Conservation (phyloP, 75 land plant genomes). For the Gnetum montanum region DNA sequence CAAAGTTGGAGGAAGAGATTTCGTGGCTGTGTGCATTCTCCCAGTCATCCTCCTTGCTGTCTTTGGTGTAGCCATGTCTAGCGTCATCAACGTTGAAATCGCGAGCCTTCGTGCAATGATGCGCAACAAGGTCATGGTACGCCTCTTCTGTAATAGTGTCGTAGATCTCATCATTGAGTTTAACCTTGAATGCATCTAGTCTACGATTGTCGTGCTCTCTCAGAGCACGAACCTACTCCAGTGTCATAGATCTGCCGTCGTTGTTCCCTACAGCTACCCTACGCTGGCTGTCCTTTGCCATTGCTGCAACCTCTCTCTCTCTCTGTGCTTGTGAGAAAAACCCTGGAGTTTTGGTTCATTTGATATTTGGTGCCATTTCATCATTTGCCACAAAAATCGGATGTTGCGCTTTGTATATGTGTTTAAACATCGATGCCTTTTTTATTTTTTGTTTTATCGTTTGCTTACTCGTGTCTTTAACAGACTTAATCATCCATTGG, state of each 20-base stretch:
- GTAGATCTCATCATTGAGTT: constrained; percentile 76
- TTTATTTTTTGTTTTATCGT: too few species aligned
- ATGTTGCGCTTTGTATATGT: too few species aligned
- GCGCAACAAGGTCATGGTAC: constrained; percentile 61
- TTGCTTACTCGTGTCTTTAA: too few species aligned
- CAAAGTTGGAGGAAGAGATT: constrained; percentile 22
- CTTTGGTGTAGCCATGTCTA: constrained; percentile 75
- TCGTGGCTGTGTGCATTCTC: constrained; percentile 25
- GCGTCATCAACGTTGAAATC: constrained; percentile 79
- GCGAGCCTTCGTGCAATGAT: constrained; percentile 43
- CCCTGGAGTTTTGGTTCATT: too few species aligned
- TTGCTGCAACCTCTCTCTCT: too few species aligned
- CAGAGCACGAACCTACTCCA: constrained; percentile 56
- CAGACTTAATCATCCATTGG: too few species aligned
- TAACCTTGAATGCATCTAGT: constrained; percentile 43
- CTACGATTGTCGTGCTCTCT: constrained; percentile 50
- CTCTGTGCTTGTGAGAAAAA: too few species aligned
- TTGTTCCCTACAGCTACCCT: too few species aligned
- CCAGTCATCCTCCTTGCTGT: constrained; percentile 93
- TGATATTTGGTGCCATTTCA: too few species aligned
- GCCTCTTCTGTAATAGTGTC: constrained; percentile 83
- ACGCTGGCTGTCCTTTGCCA: too few species aligned
- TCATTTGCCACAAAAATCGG: too few species aligned
- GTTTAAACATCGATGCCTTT: too few species aligned
- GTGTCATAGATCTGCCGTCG: constrained; percentile 49